Percentiles rank a stretch among this genome's conserved stretches.
These are phyloP conservation scores for Scutellospora calospora DNA, from an alignment of 371 early-diverging fungal species.

Conservation along the genomic window DNA sequence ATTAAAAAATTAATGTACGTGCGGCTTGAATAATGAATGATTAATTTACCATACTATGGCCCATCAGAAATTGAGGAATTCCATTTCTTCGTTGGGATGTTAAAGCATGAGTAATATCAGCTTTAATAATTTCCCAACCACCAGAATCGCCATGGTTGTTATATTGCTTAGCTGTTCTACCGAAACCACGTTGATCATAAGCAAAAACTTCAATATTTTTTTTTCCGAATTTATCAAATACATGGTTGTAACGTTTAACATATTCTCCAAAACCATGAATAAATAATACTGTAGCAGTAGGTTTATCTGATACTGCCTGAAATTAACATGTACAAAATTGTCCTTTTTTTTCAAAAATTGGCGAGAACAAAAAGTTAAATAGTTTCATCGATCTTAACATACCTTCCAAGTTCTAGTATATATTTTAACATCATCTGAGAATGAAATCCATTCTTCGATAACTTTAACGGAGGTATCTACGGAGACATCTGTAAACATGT, in stretches of 20 bases:
- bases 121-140: conserved; percentile 56
- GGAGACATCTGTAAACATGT: no score
- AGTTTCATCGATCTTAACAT: background rate
- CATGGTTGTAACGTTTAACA: conserved; percentile 63
- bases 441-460: background rate
- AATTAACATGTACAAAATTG: background rate
- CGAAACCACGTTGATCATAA: conserved; percentile 75
- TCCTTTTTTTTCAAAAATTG: background rate
- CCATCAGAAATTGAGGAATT: conserved; percentile 67
- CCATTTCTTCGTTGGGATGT: conserved; percentile 52
- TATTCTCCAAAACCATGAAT: conserved; percentile 79
- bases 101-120: conserved; percentile 68
- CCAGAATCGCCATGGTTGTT: conserved; percentile 46
- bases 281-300: conserved; percentile 56
- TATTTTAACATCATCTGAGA: conserved; percentile 48
- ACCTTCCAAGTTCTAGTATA: conserved; percentile 63
- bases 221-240: conserved; percentile 61
- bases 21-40: no score
- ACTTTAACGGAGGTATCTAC: no score
- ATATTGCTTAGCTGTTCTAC: conserved; percentile 63
- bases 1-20: no score
- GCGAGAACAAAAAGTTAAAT: background rate
- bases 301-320: background rate
- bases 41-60: conserved; percentile 61
- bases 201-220: conserved; percentile 64